Evolutionary conservation across 75 land plant genomes (phyloP), one percentile per base, ranked within the genome.

Genomic region (Chamaecyparis obtusa): DNA sequence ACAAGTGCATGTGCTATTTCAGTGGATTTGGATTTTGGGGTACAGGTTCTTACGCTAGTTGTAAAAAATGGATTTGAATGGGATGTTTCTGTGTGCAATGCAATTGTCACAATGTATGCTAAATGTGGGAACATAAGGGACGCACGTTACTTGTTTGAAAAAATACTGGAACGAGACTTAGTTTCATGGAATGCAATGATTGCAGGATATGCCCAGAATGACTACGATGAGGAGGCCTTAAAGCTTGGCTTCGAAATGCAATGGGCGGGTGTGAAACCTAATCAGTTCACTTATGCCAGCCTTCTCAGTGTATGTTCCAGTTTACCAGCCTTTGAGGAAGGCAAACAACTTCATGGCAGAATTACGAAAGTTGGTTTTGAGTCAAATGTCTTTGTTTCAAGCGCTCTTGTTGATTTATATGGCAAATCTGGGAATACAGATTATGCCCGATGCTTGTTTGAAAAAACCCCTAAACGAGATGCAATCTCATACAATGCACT

Each of bases 401-500:
- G 92, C 88, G 83, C 89, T 74, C 77, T 95, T 7, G 37, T 91
- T 9, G 88, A 90, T 89, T 88, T 92, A 88, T 92, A 93, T 87
- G 86, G 76, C 1, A 89, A 84, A 55, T 95, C 56, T 69, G 64
- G 88, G 13, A 48, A 30, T 30, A 83, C 94, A 88, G 91, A 36
- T 19, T 9, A 83, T n/a, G 96, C 98, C 14, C 44, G 14, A 27
- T 8, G 32, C 1, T 37, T 91, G 0, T 96, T 96, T 84, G 90
- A 92, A 2, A 27, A 30, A 8, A 94, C 93, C 92, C 92, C 93
- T 48, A 81, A 84, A 8, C 80, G 87, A 46, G 95, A 93, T 86
- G 95, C 89, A 57, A 77, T 96, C 10, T 92, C 97, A 3, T 96
- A 96, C 96, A 96, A 94, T 80, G 90, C 94, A 10, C 80, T 96